Conservation (phyloP, 2,329 filamentous ascomycete species). For the Phaeophleospora eucalypticola region DNA sequence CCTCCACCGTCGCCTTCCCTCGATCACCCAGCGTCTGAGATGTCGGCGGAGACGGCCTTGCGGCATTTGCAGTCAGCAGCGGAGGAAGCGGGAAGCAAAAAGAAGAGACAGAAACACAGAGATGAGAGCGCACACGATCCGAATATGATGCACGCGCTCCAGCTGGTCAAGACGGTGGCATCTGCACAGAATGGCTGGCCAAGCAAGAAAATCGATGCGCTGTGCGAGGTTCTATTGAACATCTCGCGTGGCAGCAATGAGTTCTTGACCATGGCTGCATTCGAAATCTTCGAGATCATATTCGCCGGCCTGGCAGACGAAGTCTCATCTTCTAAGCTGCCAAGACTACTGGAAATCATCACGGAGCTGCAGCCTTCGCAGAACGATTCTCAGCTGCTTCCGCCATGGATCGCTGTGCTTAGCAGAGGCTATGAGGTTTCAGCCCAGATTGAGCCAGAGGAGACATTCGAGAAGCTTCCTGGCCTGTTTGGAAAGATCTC, state of each 20-base stretch:
- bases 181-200: slow-evolving; percentile 89
- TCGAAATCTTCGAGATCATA: slow-evolving; percentile 96
- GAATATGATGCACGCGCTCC: slow-evolving; percentile 81
- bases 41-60: slow-evolving; percentile 90
- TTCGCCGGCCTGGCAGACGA: slow-evolving; percentile 89
- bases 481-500: slow-evolving; percentile 77
- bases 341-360: slow-evolving; percentile 84
- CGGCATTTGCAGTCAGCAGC: slow-evolving; percentile 73
- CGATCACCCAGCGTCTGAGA: slow-evolving; percentile 91
- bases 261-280: slow-evolving; percentile 91
- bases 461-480: slow-evolving; percentile 87
- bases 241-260: slow-evolving; percentile 90
- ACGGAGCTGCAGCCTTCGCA: slow-evolving; percentile 84
- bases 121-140: slow-evolving; percentile 58
- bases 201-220: slow-evolving; percentile 85
- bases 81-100: slow-evolving; percentile 67
- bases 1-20: slow-evolving; percentile 87
- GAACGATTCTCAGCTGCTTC: slow-evolving; percentile 90
- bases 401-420: slow-evolving; percentile 93
- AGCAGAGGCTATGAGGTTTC: slow-evolving; percentile 93
- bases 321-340: slow-evolving; percentile 82
- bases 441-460: slow-evolving; percentile 79
- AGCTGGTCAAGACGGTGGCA: slow-evolving; percentile 86
- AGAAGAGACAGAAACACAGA: slow-evolving; percentile 52
- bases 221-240: slow-evolving; percentile 83